Evolutionary conservation across 1,284 basidiomycete species (phyloP).

Genomic region (Ceratobasidium sp.): DNA sequence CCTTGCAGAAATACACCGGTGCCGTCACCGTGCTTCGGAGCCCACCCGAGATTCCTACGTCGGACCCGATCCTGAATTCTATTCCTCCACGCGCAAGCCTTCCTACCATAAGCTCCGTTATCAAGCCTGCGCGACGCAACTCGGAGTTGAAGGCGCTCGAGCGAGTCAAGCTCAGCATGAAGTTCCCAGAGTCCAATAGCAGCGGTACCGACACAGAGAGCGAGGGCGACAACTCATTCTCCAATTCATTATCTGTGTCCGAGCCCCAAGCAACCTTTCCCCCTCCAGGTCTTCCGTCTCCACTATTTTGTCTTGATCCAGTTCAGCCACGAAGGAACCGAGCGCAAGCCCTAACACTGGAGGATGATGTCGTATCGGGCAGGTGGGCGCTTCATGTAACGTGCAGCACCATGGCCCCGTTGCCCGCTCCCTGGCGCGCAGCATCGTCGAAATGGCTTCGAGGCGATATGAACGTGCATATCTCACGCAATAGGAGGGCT

Average conservation of each 20-base stretch:
- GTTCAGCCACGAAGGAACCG: not conserved
- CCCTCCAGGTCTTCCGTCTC: constrained; percentile 7
- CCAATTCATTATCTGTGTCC: not conserved
- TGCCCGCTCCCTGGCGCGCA: constrained; percentile 30
- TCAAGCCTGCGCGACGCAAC: constrained; percentile 8
- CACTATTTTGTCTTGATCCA: not conserved
- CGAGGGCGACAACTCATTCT: constrained; percentile 17
- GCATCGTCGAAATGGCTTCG: constrained; percentile 35
- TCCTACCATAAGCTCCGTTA: not conserved
- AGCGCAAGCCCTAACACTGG: not conserved
- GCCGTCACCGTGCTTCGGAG: not conserved
- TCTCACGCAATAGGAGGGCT: constrained; percentile 9
- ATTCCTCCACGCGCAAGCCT: constrained; percentile 13
- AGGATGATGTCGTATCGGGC: constrained; percentile 27
- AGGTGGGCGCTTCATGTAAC: constrained; percentile 29
- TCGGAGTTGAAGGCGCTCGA: constrained; percentile 2
- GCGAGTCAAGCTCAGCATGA: constrained; percentile 22
- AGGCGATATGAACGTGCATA: constrained; percentile 31
- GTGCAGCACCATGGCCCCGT: constrained; percentile 2
- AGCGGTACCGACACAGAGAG: constrained; percentile 36
- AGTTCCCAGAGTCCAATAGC: constrained; percentile 7
- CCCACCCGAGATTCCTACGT: not conserved
- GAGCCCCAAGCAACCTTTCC: not conserved
- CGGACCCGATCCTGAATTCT: not conserved
- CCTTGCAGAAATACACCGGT: not conserved